Percentiles rank a stretch among this genome's conserved stretches.
Conservation (phyloP, 108 stramenopile species). For the Thalassiosira profunda region DNA sequence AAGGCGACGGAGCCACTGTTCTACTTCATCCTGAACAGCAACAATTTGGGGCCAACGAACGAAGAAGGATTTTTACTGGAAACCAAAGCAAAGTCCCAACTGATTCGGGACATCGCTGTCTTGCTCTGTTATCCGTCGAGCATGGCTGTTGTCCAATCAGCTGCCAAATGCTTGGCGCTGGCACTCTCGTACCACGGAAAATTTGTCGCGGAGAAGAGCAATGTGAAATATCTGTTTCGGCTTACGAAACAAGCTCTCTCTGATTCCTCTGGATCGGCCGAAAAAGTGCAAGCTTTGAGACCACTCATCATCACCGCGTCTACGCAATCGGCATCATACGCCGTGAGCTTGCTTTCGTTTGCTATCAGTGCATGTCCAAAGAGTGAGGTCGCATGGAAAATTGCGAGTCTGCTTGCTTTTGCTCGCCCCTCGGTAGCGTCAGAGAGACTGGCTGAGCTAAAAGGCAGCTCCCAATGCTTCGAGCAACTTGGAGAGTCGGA, state of each 20-base stretch:
- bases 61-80: not conserved
- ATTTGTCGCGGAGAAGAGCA: constrained; percentile 9
- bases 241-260: constrained; percentile 10
- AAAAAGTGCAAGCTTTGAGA: constrained; percentile 7
- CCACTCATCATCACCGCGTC: constrained; percentile 17
- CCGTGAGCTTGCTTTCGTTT: constrained; percentile 18
- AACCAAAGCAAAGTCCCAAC: constrained; percentile 2
- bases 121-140: constrained; percentile 8
- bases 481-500: not conserved
- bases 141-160: constrained; percentile 5
- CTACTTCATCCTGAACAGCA: constrained; percentile 11
- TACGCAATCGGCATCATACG: constrained; percentile 17
- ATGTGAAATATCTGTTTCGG: constrained; percentile 26
- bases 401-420: constrained; percentile 10
- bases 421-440: constrained; percentile 13
- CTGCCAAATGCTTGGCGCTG: constrained; percentile 10
- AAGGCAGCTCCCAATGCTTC: not conserved
- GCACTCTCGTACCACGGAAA: constrained; percentile 17
- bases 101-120: constrained; percentile 8
- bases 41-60: not conserved
- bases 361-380: not conserved
- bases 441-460: not conserved
- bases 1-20: constrained; percentile 6
- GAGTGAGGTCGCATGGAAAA: not conserved
- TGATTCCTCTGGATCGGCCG: not conserved